Evolutionary conservation across 495 filamentous ascomycete genomes (phyloP).

Genomic region (Jackrogersella multiformis): DNA sequence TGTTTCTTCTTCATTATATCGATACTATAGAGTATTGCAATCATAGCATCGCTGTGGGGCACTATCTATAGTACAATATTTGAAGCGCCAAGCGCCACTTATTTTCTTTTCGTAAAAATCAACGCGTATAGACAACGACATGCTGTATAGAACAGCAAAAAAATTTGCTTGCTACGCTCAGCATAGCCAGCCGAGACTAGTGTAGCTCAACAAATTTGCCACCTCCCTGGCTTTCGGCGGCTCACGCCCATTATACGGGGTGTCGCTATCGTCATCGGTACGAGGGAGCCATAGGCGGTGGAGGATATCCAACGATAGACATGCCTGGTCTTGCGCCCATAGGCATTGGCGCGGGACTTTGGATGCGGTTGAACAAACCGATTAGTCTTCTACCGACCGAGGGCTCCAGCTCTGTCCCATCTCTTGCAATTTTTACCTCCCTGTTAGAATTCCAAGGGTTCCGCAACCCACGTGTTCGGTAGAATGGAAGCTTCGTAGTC

Average conservation of each 20-base stretch:
- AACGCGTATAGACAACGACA: slow-evolving; percentile 37
- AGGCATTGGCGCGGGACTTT: slow-evolving; percentile 51
- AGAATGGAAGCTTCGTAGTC: slow-evolving; percentile 86
- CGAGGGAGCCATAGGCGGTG: slow-evolving; percentile 39
- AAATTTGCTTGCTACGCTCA: slow-evolving; percentile 33
- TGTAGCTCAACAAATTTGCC: slow-evolving; percentile 21
- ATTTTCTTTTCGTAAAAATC: slow-evolving; percentile 13
- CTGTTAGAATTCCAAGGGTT: slow-evolving; percentile 97
- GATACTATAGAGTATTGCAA: slow-evolving; percentile 34
- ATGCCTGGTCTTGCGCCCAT: slow-evolving; percentile 36
- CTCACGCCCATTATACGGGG: slow-evolving; percentile 2
- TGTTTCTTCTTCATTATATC: slow-evolving; percentile 41
- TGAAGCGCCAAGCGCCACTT: slow-evolving; percentile 33
- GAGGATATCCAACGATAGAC: slow-evolving; percentile 42
- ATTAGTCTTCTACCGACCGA: slow-evolving; percentile 79
- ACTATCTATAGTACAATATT: slow-evolving; percentile 35
- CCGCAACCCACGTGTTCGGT: slow-evolving; percentile 86
- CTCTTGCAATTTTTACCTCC: slow-evolving; percentile 95
- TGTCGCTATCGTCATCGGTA: slow-evolving; percentile 34
- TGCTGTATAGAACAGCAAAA: slow-evolving; percentile 20
- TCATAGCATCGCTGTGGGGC: slow-evolving; percentile 33
- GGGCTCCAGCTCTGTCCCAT: slow-evolving; percentile 94
- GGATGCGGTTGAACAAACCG: slow-evolving; percentile 75
- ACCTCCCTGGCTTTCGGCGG: slow-evolving; percentile 16
- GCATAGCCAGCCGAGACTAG: slow-evolving; percentile 36